A percentile compares a stretch with the other conserved stretches of the same genome.
Conservation (phyloP, 1,284 basidiomycete genomes). For the Ceratobasidium sp. region DNA sequence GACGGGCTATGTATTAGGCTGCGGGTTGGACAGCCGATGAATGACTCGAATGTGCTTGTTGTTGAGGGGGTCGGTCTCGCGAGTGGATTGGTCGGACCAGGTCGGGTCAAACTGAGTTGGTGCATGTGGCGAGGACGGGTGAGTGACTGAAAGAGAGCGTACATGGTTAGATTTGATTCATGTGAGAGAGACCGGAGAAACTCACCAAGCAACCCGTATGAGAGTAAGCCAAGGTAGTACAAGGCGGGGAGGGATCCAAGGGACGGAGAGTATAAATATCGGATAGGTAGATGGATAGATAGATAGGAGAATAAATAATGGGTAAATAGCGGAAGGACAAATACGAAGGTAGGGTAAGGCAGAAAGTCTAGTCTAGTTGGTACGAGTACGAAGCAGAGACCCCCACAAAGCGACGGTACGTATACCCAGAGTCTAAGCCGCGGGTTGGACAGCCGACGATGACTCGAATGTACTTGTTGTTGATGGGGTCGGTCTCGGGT, state of each 20-base stretch:
- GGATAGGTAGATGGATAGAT: neutral
- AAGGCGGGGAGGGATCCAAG: neutral
- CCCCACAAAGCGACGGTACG: neutral
- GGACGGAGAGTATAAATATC: neutral
- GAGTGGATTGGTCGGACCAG: neutral
- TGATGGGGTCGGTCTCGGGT: neutral
- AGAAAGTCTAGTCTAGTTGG: no score
- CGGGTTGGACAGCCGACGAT: neutral
- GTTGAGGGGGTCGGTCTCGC: no score
- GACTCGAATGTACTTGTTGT: neutral
- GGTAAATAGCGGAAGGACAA: no score
- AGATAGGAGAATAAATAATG: constrained; percentile 4
- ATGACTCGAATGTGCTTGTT: no score
- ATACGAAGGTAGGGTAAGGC: no score
- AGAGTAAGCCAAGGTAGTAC: no score
- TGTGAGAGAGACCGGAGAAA: no score
- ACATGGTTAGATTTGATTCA: neutral
- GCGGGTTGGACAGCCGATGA: no score
- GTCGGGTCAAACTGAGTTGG: no score
- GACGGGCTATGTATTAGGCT: no score
- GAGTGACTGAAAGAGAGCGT: neutral
- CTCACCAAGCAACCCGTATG: no score
- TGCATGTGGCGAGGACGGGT: no score
- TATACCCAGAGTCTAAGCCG: neutral
- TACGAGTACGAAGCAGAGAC: neutral